Base-by-base conservation (phyloP, 2,329 filamentous ascomycete species). In the Fusarium transvaalense region DNA sequence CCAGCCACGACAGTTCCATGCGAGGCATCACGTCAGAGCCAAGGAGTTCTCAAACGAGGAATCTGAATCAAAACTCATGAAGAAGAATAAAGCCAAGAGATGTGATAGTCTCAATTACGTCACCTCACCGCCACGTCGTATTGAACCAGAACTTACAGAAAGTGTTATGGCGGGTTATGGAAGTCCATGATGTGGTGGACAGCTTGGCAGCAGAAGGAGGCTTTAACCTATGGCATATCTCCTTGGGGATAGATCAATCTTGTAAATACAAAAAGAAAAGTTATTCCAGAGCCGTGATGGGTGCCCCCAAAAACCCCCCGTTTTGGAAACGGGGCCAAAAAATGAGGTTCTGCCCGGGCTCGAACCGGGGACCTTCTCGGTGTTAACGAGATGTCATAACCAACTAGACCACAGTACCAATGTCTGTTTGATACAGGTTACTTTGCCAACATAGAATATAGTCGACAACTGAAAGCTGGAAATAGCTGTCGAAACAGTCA, bases 381-480 rank as follows among this genome's bases (percentile, higher is more conserved):
- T 42, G 39, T 42, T 42, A 42, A 42, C 39, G 39, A 42, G 39
- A 42, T 42, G 39, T 42, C 39, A 42, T 42, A 42, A 42, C 39
- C 39, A 42, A 42, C 39, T 42, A 42, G 39, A 42, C 39, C 39
- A 42, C 39, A 42, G 39, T 42, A 42, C 39, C 39, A 25, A 17
- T 10, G 10, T 17, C 39, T 42, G 21, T 42, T 25, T 42, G 29
- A 17, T 25, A 25, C 23, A 25, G 5, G 6, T 25, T 6, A 25
- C 23, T 25, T n/a, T n/a, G n/a, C n/a, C n/a, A n/a, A n/a, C n/a
- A n/a, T n/a, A n/a, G n/a, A n/a, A n/a, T n/a, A n/a, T n/a, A n/a
- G n/a, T n/a, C n/a, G n/a, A n/a, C n/a, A n/a, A n/a, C n/a, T n/a
- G n/a, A n/a, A n/a, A n/a, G n/a, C n/a, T n/a, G n/a, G n/a, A n/a